A percentile compares a stretch with the other conserved stretches of the same genome.
Evolutionary conservation across 495 filamentous ascomycete species (phyloP).

Genomic region (Podospora conica): DNA sequence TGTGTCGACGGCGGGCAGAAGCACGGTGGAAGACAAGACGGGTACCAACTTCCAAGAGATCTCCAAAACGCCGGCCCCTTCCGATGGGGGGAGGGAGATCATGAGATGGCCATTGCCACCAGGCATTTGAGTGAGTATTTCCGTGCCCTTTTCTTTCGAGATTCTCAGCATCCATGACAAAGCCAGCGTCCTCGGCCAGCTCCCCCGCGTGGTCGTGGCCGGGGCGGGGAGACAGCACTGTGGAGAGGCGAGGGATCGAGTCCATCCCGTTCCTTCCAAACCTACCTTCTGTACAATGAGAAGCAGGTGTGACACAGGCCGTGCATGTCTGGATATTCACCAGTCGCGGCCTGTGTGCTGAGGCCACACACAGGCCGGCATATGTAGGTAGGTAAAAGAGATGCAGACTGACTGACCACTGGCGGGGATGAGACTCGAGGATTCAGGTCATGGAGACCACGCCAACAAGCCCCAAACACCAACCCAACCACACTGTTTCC

Average conservation of each 20-base stretch:
- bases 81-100: neutral
- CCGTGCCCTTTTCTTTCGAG: neutral
- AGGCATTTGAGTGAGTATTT: neutral
- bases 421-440: neutral
- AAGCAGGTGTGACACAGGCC: neutral
- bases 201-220: neutral
- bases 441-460: neutral
- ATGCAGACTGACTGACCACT: neutral
- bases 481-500: neutral
- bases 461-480: neutral
- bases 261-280: neutral
- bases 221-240: neutral
- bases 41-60: neutral
- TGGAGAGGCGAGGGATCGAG: neutral
- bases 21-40: neutral
- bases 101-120: neutral
- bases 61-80: neutral
- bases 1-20: neutral
- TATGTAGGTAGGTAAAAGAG: neutral
- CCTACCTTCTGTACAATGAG: neutral
- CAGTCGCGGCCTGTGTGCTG: neutral
- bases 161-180: neutral
- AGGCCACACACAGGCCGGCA: neutral
- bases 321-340: neutral
- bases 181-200: neutral